Conservation (phyloP, 1,284 basidiomycete species). For the Garcileccinum viscosum region DNA sequence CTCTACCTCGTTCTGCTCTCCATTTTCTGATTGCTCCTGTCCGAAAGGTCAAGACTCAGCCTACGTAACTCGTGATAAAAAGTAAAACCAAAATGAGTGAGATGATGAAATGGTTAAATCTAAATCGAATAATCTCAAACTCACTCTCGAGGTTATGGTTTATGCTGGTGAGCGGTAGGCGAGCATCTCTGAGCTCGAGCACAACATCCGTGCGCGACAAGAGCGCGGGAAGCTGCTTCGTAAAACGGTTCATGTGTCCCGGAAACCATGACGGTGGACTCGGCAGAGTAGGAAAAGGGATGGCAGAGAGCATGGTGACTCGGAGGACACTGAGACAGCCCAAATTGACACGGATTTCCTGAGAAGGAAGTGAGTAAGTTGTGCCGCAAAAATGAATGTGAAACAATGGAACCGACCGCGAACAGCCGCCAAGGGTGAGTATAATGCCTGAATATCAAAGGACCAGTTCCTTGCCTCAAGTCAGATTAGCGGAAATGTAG, state of each 20-base stretch:
- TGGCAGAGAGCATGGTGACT: slow-evolving; percentile 49
- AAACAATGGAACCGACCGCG: slow-evolving; percentile 5
- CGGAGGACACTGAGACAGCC: slow-evolving; percentile 12
- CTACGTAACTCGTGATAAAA: slow-evolving; percentile 9
- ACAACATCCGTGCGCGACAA: slow-evolving; percentile 88
- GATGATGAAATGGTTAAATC: slow-evolving; percentile 17
- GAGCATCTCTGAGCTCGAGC: slow-evolving; percentile 92
- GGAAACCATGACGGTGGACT: slow-evolving; percentile 94
- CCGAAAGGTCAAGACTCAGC: slow-evolving; percentile 19
- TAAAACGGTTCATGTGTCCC: slow-evolving; percentile 94
- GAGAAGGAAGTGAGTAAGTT: slow-evolving; percentile 21
- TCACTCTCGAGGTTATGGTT: slow-evolving; percentile 87
- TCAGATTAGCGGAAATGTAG: background rate
- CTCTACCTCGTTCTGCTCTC: slow-evolving; percentile 65
- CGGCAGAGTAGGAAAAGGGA: slow-evolving; percentile 65
- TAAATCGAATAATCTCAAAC: slow-evolving; percentile 20
- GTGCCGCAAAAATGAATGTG: slow-evolving; percentile 13
- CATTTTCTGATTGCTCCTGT: slow-evolving; percentile 68
- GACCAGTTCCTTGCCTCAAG: slow-evolving; percentile 1
- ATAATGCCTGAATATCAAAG: background rate
- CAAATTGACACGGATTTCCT: slow-evolving; percentile 14
- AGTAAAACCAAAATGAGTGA: slow-evolving; percentile 28
- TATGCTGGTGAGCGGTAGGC: slow-evolving; percentile 92
- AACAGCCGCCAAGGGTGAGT: slow-evolving; percentile 1
- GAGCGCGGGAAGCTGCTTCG: slow-evolving; percentile 76